Evolutionary conservation across 2,329 filamentous ascomycete species (phyloP).

Genomic region (Fusarium hainanense): DNA sequence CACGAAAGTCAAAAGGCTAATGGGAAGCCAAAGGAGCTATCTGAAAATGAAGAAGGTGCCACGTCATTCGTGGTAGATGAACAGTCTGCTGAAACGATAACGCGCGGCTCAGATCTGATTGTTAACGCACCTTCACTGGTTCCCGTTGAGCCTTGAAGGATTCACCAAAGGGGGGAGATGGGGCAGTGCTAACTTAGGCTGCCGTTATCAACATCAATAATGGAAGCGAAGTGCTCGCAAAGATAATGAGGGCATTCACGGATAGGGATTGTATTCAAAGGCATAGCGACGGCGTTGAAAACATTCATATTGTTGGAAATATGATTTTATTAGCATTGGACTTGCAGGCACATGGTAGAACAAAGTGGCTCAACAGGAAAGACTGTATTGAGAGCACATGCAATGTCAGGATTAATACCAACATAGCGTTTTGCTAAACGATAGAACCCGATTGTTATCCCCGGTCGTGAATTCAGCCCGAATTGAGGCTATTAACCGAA

Average conservation of each 20-base stretch:
- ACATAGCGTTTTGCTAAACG: neutral
- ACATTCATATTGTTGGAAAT: slow-evolving; percentile 12
- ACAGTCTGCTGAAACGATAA: slow-evolving; percentile 24
- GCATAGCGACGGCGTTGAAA: slow-evolving; percentile 43
- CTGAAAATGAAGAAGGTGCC: slow-evolving; percentile 17
- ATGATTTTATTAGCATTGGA: neutral
- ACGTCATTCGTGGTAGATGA: slow-evolving; percentile 5
- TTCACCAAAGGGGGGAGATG: neutral
- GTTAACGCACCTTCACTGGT: slow-evolving; percentile 5
- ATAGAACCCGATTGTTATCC: neutral
- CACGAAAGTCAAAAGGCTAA: slow-evolving; percentile 16
- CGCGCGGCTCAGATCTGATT: slow-evolving; percentile 8
- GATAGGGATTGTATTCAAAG: slow-evolving; percentile 18
- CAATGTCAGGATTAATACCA: slow-evolving; percentile 8
- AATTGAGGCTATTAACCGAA: slow-evolving; percentile 1
- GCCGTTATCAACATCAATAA: neutral
- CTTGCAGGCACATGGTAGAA: neutral
- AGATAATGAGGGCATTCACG: neutral
- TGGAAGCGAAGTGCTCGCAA: neutral
- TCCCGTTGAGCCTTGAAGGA: neutral
- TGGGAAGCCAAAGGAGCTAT: slow-evolving; percentile 14
- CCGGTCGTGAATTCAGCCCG: neutral
- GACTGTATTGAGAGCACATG: neutral
- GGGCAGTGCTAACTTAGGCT: slow-evolving; percentile 1
- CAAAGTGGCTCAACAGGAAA: neutral